phyloP scores from a whole-genome alignment of 768 basidiomycete genomes.

The Tubosaeta brunneosetosa region DNA sequence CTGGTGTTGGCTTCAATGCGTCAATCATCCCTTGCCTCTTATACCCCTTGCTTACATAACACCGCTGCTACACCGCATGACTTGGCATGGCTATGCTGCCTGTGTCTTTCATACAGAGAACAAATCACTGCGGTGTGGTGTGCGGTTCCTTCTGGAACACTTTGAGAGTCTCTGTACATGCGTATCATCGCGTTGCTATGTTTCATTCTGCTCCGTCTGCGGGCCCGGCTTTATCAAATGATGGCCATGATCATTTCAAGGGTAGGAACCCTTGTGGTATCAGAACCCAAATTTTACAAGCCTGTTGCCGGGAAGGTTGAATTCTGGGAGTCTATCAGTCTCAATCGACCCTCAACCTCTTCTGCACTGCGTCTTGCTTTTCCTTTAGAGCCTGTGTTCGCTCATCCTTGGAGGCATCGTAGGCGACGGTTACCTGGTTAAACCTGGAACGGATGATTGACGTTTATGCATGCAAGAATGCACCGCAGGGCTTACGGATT shows the following conservation, averaged over 20 bases:
- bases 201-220: slow-evolving; percentile 7
- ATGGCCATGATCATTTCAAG: not conserved
- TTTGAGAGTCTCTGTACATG: not conserved
- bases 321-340: not conserved
- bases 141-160: slow-evolving; percentile 15
- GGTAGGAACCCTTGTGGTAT: not conserved
- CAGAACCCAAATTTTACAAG: slow-evolving; percentile 1
- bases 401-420: slow-evolving; percentile 86
- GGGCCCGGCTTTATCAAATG: not conserved
- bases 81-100: slow-evolving; percentile 16
- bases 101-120: not conserved
- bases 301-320: not conserved
- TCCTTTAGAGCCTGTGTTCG: slow-evolving; percentile 70
- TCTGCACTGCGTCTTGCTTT: slow-evolving; percentile 60
- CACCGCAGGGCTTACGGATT: slow-evolving; percentile 64
- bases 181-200: slow-evolving; percentile 3
- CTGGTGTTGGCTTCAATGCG: slow-evolving; percentile 1
- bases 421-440: slow-evolving; percentile 75
- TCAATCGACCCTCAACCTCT: slow-evolving; percentile 49
- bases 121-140: slow-evolving; percentile 8
- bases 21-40: slow-evolving; percentile 6
- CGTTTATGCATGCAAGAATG: slow-evolving; percentile 5
- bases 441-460: slow-evolving; percentile 45
- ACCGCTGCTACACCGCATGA: no score
- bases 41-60: slow-evolving; percentile 19